These are phyloP conservation scores for Amauroascus niger DNA, from an alignment of 2,329 filamentous ascomycete species.

Conservation along the genomic window DNA sequence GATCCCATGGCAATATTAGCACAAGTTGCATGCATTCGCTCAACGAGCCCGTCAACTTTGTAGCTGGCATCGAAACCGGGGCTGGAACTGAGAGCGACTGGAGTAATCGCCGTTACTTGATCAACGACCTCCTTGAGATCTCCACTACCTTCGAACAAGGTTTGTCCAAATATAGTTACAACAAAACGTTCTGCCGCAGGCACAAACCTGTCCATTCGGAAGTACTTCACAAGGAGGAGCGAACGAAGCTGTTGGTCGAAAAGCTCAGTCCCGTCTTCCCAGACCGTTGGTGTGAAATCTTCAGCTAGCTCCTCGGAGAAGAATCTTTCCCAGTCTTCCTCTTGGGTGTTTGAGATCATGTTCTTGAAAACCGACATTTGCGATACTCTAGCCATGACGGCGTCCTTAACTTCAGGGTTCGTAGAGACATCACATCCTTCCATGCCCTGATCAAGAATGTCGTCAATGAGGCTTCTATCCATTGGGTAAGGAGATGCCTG, in stretches of 20 bases:
- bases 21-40: constrained; percentile 69
- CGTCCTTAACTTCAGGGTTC: constrained; percentile 52
- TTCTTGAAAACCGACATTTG: constrained; percentile 66
- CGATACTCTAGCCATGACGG: constrained; percentile 58
- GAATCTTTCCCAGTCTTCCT: constrained; percentile 69
- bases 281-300: constrained; percentile 66
- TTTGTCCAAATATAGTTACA: constrained; percentile 68
- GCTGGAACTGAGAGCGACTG: constrained; percentile 85
- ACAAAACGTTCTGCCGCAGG: constrained; percentile 90
- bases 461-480: constrained; percentile 81
- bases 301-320: constrained; percentile 78
- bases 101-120: constrained; percentile 72
- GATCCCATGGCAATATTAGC: constrained; percentile 99
- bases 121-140: constrained; percentile 77
- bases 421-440: constrained; percentile 71
- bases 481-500: constrained; percentile 95
- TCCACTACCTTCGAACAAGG: constrained; percentile 72
- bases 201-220: constrained; percentile 90
- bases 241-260: constrained; percentile 70
- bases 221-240: constrained; percentile 85
- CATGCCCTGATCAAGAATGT: constrained; percentile 68
- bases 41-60: constrained; percentile 93
- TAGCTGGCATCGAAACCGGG: constrained; percentile 97
- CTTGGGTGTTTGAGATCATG: constrained; percentile 52
- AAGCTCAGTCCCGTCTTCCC: constrained; percentile 54